Base-by-base conservation (phyloP, 768 basidiomycete species). In the Suillus lakei region DNA sequence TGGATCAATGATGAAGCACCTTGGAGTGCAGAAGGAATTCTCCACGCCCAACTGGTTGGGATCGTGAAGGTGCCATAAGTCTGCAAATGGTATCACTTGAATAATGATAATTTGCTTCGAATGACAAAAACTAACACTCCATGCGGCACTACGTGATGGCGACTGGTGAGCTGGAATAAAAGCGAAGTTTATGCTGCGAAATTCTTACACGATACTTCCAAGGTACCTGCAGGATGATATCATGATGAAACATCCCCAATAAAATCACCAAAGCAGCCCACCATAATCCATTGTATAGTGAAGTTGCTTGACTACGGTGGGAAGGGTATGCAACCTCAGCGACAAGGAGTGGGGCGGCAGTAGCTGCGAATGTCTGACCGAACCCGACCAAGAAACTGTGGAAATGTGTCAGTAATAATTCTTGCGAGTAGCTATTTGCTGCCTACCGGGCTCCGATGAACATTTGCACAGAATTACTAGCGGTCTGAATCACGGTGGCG, bases 141-240 rank as follows among this genome's bases (percentile, higher is more conserved):
- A 93, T 15, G 91, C 90, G 50, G 91, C 86, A 62, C 85, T 85
- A 39, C 36, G 38, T 56, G 39, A 16, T 36, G 16, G 34, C 12
- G n/a, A 68, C 34, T 34, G 34, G 34, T 34, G 34, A 34, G 34
- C 2, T 34, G 34, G 34, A 8, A 55, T 34, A 21, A 54, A 56
- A 39, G 34, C 2, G 5, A 41, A 59, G 8, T 23, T 21, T 38
- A 59, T 56, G 5, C 8, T 34, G 34, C 34, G 34, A 34, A 34
- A 34, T 1, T 34, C 34, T 34, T 34, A 77, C 77, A 73, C 71
- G 65, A 78, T 75, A 61, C 75, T 74, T 15, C 78, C 78, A 66
- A 76, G 75, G 73, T 68, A 76, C 78, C 68, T 75, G 67, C 59
- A 67, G 66, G 58, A 75, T 67, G 48, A 68, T 64, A 34, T 6